A percentile compares a stretch with the other conserved stretches of the same genome.
Conservation (phyloP, 345 rosid species). For the Theobroma cacao region DNA sequence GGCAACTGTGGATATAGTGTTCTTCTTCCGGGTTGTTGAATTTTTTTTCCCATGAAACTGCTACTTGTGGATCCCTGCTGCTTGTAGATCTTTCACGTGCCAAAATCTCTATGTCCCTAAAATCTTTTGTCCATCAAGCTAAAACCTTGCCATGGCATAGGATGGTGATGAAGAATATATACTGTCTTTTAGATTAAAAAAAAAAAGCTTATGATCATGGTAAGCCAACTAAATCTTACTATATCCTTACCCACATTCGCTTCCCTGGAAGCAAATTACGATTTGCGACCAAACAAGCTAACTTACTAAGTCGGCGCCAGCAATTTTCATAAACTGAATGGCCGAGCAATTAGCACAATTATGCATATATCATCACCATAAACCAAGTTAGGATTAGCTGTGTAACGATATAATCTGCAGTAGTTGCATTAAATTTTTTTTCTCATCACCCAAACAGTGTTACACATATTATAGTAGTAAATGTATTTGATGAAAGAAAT, state of each 20-base stretch:
- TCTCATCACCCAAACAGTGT: not conserved
- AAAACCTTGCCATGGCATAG: too few relatives aligned
- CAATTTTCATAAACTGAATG: not conserved
- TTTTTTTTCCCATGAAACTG: too few relatives aligned
- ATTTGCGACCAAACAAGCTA: not conserved
- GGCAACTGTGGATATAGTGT: too few relatives aligned
- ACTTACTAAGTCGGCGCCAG: not conserved
- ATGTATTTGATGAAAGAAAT: not conserved
- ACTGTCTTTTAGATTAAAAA: not conserved
- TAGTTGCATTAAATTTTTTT: not conserved
- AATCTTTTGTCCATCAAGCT: too few relatives aligned
- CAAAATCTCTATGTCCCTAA: too few relatives aligned
- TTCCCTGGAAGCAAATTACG: not conserved
- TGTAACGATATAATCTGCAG: constrained; percentile 1
- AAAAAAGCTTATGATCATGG: not conserved
- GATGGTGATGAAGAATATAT: too few relatives aligned
- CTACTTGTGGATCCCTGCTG: too few relatives aligned
- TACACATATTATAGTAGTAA: not conserved
- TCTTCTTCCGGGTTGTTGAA: too few relatives aligned
- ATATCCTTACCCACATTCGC: not conserved
- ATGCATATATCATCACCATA: not conserved
- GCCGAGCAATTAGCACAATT: not conserved
- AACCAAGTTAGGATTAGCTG: not conserved
- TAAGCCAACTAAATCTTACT: not conserved
- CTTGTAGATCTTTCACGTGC: too few relatives aligned